Conservation (phyloP, 345 rosid genomes). For the Euphorbia lathyris region DNA sequence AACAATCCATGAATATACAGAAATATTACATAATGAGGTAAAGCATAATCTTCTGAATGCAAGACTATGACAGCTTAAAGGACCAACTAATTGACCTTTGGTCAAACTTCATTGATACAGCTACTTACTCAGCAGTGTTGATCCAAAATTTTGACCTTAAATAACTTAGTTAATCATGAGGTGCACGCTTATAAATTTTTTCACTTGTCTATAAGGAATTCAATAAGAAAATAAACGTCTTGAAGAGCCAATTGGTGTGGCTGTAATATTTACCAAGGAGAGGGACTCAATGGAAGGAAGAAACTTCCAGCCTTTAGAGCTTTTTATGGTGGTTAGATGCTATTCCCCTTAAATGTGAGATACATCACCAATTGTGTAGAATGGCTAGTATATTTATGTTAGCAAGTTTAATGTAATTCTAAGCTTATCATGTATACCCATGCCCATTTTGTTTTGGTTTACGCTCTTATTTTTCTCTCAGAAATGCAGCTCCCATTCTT, state of each 20-base stretch:
- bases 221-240: not conserved
- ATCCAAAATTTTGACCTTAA: not conserved
- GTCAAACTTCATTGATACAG: not conserved
- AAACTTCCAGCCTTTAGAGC: not conserved
- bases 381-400: not conserved
- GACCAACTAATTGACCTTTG: not conserved
- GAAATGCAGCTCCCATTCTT: not conserved
- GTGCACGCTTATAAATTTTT: not conserved
- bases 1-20: constrained; percentile 11
- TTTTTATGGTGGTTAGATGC: not conserved
- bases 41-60: constrained; percentile 4
- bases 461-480: not conserved
- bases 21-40: not conserved
- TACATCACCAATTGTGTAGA: not conserved
- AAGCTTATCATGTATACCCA: not conserved
- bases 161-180: constrained; percentile 2
- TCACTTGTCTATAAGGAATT: not conserved
- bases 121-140: not conserved
- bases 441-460: not conserved
- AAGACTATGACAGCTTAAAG: constrained; percentile 6
- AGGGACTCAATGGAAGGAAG: not conserved
- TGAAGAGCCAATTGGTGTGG: not conserved
- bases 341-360: not conserved
- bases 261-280: not conserved
- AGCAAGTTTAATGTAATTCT: not conserved